phyloP scores from a whole-genome alignment of 225 moss, liverwort and hornwort genomes.

The Climacium dendroides region DNA sequence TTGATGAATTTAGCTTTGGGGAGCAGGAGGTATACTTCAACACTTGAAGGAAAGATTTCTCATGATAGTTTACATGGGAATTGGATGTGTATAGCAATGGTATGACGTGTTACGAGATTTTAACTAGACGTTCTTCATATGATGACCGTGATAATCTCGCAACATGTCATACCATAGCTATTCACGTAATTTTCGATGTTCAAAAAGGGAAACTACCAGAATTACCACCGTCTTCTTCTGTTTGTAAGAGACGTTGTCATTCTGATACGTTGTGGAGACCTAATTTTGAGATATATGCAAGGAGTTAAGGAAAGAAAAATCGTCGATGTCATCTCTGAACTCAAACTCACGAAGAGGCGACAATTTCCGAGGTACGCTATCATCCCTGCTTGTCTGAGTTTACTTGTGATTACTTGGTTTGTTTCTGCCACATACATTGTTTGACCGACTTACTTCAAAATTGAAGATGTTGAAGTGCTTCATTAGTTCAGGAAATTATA shows the following conservation, averaged over 20 bases:
- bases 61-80: background rate
- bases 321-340: background rate
- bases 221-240: background rate
- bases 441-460: background rate
- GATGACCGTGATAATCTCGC: background rate
- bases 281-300: background rate
- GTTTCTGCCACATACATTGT: background rate
- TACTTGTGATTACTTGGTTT: background rate
- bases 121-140: no score
- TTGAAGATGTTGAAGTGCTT: background rate
- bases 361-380: background rate
- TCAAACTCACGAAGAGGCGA: background rate
- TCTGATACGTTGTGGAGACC: background rate
- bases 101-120: background rate
- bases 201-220: background rate
- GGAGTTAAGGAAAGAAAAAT: background rate
- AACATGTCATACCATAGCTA: background rate
- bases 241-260: background rate
- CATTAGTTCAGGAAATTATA: background rate
- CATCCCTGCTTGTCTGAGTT: background rate
- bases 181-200: background rate
- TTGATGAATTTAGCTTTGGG: background rate
- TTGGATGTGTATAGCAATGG: background rate
- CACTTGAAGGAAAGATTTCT: no score
- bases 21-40: background rate